Conservation (phyloP, 805 yeast genomes). For the Teunomyces cretensis region DNA sequence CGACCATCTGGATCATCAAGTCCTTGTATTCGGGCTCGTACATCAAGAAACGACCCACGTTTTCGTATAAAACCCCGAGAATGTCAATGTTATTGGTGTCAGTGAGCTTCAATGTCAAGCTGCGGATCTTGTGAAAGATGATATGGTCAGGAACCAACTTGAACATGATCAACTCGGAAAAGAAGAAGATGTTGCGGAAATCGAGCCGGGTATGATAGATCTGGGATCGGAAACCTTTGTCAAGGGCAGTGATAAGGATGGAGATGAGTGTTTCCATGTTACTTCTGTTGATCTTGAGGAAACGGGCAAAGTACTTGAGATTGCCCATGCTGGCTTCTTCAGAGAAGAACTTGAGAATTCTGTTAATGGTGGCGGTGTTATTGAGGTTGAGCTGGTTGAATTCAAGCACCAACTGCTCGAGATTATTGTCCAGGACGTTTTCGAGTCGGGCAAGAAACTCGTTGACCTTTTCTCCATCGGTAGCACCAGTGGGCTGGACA, state of each 20-base stretch:
- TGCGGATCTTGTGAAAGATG: conserved; percentile 69
- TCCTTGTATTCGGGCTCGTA: conserved; percentile 54
- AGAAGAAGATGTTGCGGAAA: conserved; percentile 58
- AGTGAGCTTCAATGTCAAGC: conserved; percentile 51
- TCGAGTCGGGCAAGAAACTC: conserved; percentile 46
- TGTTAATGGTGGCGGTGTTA: conserved; percentile 70
- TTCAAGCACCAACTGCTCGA: conserved; percentile 47
- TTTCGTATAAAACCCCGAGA: conserved; percentile 67
- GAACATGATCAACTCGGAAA: conserved; percentile 76
- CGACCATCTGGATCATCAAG: conserved; percentile 64
- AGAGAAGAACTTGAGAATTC: conserved; percentile 56
- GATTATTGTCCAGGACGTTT: conserved; percentile 43
- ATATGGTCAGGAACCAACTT: conserved; percentile 68
- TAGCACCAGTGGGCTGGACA: conserved; percentile 6
- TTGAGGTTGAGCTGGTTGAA: conserved; percentile 55
- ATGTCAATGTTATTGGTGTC: conserved; percentile 65
- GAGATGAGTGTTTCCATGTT: conserved; percentile 50
- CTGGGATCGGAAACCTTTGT: conserved; percentile 60
- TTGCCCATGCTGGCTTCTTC: conserved; percentile 47
- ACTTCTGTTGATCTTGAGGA: conserved; percentile 59
- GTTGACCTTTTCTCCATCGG: conserved; percentile 40
- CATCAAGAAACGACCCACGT: conserved; percentile 65
- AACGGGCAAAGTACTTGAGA: conserved; percentile 57
- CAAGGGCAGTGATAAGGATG: conserved; percentile 55
- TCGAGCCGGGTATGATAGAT: conserved; percentile 52